Base-by-base conservation (phyloP, 305 asterid genomes). In the Plantago coronopus region DNA sequence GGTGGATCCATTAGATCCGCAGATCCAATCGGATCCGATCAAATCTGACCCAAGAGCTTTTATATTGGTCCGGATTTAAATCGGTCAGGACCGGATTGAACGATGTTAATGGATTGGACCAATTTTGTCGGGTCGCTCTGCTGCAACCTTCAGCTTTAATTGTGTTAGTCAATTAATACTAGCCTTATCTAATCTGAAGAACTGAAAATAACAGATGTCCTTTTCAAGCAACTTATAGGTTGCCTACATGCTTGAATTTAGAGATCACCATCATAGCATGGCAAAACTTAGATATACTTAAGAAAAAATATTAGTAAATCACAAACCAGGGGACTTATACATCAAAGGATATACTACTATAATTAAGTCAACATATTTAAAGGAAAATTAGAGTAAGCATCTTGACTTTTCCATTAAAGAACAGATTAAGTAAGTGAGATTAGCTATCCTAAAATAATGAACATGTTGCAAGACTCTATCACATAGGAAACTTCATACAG, bases 401-500 rank as follows among this genome's bases (percentile, higher is more conserved):
- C 61, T 34, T 55, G 23, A 31, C 45, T 31, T 27, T 14, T 27
- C 34, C 23, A 55, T 3, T 55, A 8, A 17, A 16, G 27, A 12
- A 56, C 25, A 18, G 37, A 38, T 23, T n/a, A 10, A 27, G 31
- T 10, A 57, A 48, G 13, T 57, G 48, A 57, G 62, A 22, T 56
- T 37, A 57, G 17, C 23, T 57, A 57, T 57, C 7, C n/a, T 38
- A 57, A 19, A 64, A 31, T 15, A 44, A 66, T 72, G 69, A 17
- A 1, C 40, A 20, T 8, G 15, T 23, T 19, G 51, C 47, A 50
- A 23, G 7, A 59, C 57, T 50, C 58, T 37, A 51, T 50, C 19
- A 47, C 59, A 54, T 34, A 48, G 18, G 20, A 38, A 17, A 5
- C 62, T 31, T 42, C 66, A 23, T 50, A 42, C 16, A 34, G 18